These are phyloP conservation scores for Penicillium coprophilum DNA, from an alignment of 495 filamentous ascomycete species.

Conservation along the genomic window DNA sequence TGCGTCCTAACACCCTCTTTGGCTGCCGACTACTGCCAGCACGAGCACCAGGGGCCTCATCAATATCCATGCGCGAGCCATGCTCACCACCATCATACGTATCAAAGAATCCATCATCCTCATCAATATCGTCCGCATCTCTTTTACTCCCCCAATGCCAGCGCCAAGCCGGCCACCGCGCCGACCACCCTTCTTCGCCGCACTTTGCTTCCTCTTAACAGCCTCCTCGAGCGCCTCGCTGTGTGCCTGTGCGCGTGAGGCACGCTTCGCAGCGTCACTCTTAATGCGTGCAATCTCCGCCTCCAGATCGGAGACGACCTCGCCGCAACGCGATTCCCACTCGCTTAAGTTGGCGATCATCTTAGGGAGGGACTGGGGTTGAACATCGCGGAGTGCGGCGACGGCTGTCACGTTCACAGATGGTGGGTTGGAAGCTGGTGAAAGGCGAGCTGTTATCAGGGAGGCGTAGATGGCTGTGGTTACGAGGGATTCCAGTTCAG, in stretches of 20 bases:
- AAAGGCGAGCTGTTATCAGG: constrained; percentile 77
- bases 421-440: constrained; percentile 62
- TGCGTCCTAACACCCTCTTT: constrained; percentile 45
- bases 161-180: constrained; percentile 19
- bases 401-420: constrained; percentile 75
- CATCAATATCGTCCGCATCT: constrained; percentile 45
- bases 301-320: constrained; percentile 74
- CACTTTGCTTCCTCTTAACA: constrained; percentile 23
- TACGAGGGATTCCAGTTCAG: constrained; percentile 85
- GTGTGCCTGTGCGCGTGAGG: constrained; percentile 48
- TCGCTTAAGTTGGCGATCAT: constrained; percentile 67
- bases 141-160: constrained; percentile 40
- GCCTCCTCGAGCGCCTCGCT: constrained; percentile 49
- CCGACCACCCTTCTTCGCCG: constrained; percentile 18
- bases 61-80: constrained; percentile 49
- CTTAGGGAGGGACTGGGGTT: constrained; percentile 60
- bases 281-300: constrained; percentile 62
- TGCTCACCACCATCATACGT: constrained; percentile 49
- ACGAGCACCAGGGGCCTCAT: constrained; percentile 37
- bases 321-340: constrained; percentile 74
- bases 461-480: constrained; percentile 86
- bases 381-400: constrained; percentile 80
- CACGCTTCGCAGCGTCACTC: constrained; percentile 53
- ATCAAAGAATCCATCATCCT: constrained; percentile 48
- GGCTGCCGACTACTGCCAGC: constrained; percentile 33